phyloP scores from a whole-genome alignment of 306 rosid genomes.

The Bauhinia variegata region DNA sequence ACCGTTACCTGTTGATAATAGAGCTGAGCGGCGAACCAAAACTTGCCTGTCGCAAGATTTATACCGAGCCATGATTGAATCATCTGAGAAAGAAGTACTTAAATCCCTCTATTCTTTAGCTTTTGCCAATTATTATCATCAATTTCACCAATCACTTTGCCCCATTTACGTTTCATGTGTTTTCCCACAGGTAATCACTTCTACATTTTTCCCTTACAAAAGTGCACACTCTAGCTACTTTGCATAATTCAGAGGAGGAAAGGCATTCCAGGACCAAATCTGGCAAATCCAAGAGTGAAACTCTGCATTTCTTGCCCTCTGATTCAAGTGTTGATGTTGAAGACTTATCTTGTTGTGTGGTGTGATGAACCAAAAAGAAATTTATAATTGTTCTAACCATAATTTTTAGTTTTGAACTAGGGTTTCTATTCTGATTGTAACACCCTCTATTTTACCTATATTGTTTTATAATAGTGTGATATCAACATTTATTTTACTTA shows the following conservation, averaged over 20 bases:
- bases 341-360: too few relatives aligned
- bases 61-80: slow-evolving; percentile 51
- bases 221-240: slow-evolving; percentile 49
- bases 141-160: slow-evolving; percentile 43
- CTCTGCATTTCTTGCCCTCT: too few relatives aligned
- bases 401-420: too few relatives aligned
- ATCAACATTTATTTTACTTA: too few relatives aligned
- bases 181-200: slow-evolving; percentile 56
- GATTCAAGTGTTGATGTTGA: too few relatives aligned
- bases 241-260: slow-evolving; percentile 51
- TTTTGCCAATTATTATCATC: slow-evolving; percentile 48
- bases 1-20: slow-evolving; percentile 37
- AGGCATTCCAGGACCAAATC: slow-evolving; percentile 52
- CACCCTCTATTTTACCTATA: too few relatives aligned
- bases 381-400: too few relatives aligned
- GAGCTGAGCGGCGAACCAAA: slow-evolving; percentile 70
- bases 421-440: too few relatives aligned
- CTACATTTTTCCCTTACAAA: slow-evolving; percentile 51
- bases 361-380: too few relatives aligned
- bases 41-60: slow-evolving; percentile 49
- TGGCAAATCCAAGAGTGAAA: slow-evolving; percentile 47
- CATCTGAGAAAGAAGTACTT: slow-evolving; percentile 29
- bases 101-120: slow-evolving; percentile 23
- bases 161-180: slow-evolving; percentile 55
- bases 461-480: too few relatives aligned